Conservation (phyloP, 2,329 filamentous ascomycete genomes). For the Pseudocercospora musae region DNA sequence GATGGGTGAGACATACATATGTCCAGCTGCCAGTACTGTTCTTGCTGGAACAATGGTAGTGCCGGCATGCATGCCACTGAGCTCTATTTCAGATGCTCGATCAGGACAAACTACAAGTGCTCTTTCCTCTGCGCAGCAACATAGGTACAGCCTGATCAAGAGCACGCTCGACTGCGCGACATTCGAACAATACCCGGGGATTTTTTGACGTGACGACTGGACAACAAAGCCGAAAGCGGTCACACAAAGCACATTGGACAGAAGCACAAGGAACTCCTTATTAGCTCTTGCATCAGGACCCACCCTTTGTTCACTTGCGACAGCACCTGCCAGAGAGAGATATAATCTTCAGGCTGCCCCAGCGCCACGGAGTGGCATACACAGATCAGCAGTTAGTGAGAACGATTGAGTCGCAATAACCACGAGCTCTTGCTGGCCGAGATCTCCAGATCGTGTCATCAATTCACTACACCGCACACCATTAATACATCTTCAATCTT, state of each 20-base stretch:
- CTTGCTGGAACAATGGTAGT: background rate
- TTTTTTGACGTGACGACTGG: background rate
- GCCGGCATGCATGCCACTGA: background rate
- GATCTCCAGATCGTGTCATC: background rate
- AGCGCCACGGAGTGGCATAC: background rate
- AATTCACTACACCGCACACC: background rate
- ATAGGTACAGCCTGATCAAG: background rate
- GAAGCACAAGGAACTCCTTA: background rate
- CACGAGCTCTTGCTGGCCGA: constrained; percentile 1
- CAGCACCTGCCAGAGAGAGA: background rate
- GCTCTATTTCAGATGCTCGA: background rate
- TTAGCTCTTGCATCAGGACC: background rate
- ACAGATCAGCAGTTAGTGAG: background rate
- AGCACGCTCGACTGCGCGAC: background rate
- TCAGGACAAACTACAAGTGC: background rate
- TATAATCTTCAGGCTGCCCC: background rate
- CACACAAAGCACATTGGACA: background rate
- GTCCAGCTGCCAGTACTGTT: background rate
- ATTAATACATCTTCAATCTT: background rate
- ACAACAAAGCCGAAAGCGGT: background rate
- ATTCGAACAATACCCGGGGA: background rate
- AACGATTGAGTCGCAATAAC: background rate
- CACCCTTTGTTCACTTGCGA: background rate
- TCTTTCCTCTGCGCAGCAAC: background rate
- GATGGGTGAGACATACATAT: constrained; percentile 1